Conservation (phyloP, 768 basidiomycete species). For the Pulveroboletus ravenelii region DNA sequence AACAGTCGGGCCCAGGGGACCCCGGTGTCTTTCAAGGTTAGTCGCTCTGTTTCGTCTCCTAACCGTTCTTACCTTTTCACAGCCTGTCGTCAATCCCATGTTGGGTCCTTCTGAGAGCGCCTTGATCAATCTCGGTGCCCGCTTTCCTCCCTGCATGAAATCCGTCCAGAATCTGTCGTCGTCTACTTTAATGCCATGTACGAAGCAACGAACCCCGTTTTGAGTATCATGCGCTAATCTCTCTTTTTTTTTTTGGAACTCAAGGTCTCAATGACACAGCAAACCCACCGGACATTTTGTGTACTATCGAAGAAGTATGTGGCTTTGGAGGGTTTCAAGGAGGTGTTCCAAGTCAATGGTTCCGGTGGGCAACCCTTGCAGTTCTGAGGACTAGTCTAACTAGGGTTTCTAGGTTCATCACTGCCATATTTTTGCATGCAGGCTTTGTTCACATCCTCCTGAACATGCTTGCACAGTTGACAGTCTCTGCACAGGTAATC, state of each 20-base stretch:
- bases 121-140: slow-evolving; percentile 83
- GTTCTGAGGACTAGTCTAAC: slow-evolving; percentile 44
- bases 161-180: slow-evolving; percentile 50
- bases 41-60: slow-evolving; percentile 7
- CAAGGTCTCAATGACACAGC: slow-evolving; percentile 79
- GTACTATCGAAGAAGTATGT: slow-evolving; percentile 79
- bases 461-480: slow-evolving; percentile 86
- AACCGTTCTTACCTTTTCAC: slow-evolving; percentile 8
- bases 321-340: slow-evolving; percentile 74
- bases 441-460: slow-evolving; percentile 90
- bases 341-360: slow-evolving; percentile 50
- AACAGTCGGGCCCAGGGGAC: slow-evolving; percentile 75
- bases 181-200: slow-evolving; percentile 57
- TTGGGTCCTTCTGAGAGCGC: slow-evolving; percentile 84
- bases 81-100: slow-evolving; percentile 87
- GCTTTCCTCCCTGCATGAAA: slow-evolving; percentile 94
- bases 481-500: slow-evolving; percentile 68
- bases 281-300: slow-evolving; percentile 65
- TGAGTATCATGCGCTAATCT: slow-evolving; percentile 6
- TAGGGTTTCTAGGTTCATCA: slow-evolving; percentile 58
- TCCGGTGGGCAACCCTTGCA: slow-evolving; percentile 35
- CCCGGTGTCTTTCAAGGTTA: slow-evolving; percentile 79
- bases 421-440: slow-evolving; percentile 88
- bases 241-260: background rate
- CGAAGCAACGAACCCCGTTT: slow-evolving; percentile 16